Conservation (phyloP, 2,329 filamentous ascomycete species). For the Cladophialophora immunda region DNA sequence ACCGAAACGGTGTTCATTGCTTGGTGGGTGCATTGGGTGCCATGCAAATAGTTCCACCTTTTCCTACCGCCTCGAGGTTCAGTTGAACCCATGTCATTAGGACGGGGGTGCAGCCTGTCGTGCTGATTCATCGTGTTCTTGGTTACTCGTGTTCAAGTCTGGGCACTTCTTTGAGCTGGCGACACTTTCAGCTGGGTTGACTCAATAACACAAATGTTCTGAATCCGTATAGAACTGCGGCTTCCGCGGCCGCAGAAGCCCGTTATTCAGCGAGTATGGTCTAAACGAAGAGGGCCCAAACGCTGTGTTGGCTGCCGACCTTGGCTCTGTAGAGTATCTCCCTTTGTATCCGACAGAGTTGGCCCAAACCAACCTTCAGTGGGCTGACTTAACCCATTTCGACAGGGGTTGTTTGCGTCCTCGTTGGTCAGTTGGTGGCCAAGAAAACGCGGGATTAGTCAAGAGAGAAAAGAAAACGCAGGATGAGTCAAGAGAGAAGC, state of each 20-base stretch:
- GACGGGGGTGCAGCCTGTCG: background rate
- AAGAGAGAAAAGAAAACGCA: background rate
- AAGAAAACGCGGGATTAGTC: constrained; percentile 1
- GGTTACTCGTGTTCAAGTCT: background rate
- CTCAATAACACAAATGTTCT: background rate
- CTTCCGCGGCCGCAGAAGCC: background rate
- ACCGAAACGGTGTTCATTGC: too few relatives aligned
- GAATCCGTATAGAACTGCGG: background rate
- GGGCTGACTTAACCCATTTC: background rate
- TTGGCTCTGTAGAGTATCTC: background rate
- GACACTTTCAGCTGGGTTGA: background rate
- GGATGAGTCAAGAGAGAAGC: background rate
- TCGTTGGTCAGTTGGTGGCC: background rate
- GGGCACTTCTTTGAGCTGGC: background rate
- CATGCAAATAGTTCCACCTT: background rate
- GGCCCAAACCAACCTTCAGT: background rate
- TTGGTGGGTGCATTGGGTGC: too few relatives aligned
- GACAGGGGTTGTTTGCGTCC: constrained; percentile 10
- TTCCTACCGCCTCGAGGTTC: background rate
- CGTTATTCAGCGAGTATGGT: background rate
- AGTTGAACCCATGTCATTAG: background rate
- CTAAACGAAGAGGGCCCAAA: background rate
- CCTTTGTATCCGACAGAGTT: background rate
- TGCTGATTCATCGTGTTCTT: constrained; percentile 1
- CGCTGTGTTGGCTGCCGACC: background rate